Percentiles rank a stretch among this genome's conserved stretches.
Conservation (phyloP, 768 basidiomycete species). For the Russula dissimulans region DNA sequence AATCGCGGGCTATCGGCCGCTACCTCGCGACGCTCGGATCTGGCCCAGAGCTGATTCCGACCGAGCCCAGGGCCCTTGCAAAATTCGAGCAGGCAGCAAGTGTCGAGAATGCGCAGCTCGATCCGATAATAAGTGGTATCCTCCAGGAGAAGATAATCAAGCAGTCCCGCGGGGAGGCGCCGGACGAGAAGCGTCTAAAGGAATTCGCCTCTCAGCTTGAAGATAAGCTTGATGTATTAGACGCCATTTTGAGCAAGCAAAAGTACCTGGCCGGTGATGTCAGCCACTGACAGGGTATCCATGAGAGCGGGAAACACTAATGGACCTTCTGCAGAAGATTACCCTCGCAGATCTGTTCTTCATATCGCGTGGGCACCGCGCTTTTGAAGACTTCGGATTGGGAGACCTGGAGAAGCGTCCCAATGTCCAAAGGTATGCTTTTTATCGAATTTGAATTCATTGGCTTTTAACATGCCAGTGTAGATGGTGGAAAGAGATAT, state of each 20-base stretch:
- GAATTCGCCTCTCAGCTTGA: background rate
- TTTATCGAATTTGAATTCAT: background rate
- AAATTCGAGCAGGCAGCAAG: slow-evolving; percentile 25
- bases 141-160: background rate
- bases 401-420: background rate
- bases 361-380: background rate
- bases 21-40: slow-evolving; percentile 23
- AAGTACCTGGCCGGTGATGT: slow-evolving; percentile 14
- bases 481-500: slow-evolving; percentile 13
- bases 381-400: background rate
- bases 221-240: slow-evolving; percentile 3
- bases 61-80: slow-evolving; percentile 20
- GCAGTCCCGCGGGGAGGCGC: background rate
- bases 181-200: background rate
- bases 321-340: background rate
- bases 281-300: background rate
- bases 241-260: slow-evolving; percentile 1
- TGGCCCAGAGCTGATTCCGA: slow-evolving; percentile 18
- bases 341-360: slow-evolving; percentile 12
- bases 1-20: slow-evolving; percentile 22
- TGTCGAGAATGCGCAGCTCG: slow-evolving; percentile 20
- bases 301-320: background rate
- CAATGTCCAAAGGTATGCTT: background rate
- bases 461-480: background rate
- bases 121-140: background rate